A percentile compares a stretch with the other conserved stretches of the same genome.
Conservation (phyloP, 1,139 yeast genomes). For the Keqinozyma sinolaborantium region DNA sequence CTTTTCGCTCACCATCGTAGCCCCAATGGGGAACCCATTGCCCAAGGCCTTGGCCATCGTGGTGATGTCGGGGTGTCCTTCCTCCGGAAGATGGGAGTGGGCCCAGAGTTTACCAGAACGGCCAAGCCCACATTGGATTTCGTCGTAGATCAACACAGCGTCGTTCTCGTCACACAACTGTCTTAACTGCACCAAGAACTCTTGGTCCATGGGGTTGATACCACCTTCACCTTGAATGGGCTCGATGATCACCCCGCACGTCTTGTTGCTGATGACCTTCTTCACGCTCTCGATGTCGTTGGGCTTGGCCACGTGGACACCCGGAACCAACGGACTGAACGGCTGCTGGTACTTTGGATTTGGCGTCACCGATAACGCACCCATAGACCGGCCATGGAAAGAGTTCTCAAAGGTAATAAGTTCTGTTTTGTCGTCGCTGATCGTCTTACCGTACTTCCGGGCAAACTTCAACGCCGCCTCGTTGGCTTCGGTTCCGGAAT, state of each 20-base stretch:
- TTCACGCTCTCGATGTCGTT: constrained; percentile 60
- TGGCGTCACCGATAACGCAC: constrained; percentile 88
- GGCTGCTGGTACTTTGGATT: constrained; percentile 91
- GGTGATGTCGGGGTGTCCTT: constrained; percentile 89
- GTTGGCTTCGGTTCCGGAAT: constrained; percentile 84
- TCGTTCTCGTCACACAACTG: constrained; percentile 66
- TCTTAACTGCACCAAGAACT: constrained; percentile 64
- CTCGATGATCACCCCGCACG: constrained; percentile 92
- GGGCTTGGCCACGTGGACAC: constrained; percentile 63
- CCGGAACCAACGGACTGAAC: constrained; percentile 85
- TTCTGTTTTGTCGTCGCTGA: constrained; percentile 58
- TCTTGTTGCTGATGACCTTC: constrained; percentile 58
- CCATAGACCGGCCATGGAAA: constrained; percentile 95
- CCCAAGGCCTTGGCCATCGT: constrained; percentile 97
- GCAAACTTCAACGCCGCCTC: constrained; percentile 98
- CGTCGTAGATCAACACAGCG: constrained; percentile 84
- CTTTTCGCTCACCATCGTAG: constrained; percentile 79
- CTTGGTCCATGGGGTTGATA: constrained; percentile 60
- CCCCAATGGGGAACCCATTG: constrained; percentile 97
- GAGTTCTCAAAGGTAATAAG: constrained; percentile 82
- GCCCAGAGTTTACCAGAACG: constrained; percentile 95
- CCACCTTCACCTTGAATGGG: constrained; percentile 99
- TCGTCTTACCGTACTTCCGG: constrained; percentile 70
- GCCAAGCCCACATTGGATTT: constrained; percentile 95
- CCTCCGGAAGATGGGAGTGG: constrained; percentile 65